Base-by-base conservation (phyloP, 2,329 filamentous ascomycete species). In the Zasmidium citrigriseum region DNA sequence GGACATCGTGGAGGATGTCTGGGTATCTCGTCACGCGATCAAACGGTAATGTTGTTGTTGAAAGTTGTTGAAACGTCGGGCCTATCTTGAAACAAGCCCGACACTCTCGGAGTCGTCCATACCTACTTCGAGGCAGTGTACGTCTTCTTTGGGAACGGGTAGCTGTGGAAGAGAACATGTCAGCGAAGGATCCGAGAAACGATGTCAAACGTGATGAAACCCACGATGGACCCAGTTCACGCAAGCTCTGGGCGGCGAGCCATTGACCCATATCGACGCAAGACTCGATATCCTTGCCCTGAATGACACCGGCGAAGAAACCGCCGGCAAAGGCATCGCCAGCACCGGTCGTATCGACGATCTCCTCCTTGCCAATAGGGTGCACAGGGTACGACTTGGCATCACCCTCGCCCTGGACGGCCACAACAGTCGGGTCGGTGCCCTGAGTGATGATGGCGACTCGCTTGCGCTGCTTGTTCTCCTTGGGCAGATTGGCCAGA, bases 291-390 rank as follows among this genome's bases (percentile, higher is more conserved):
- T 86, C 75, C 81, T 95, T 90, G 76, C 89, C 91, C 77, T 93
- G 83, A 62, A 96, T 88, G 64, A 98, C 82, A 73, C 93, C 95
- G 54, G 95, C 95, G 57, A 91, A 83, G 79, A 99, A 92, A 64
- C 95, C 95, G 73, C 92, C 95, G 59, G 95, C 93, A 72, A 99
- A 99, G 54, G 95, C 93, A 75, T 99, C 95, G 75, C 84, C 95
- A 62, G 95, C 95, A 74, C 95, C 95, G 74, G 93, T 98, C 76
- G 93, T 98, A 80, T 99, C 95, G 77, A 89, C 89, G 78, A 99
- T 98, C 79, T 90, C 81, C 52, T 85, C 83, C 75, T 84, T 81
- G 66, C 85, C 82, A 70, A 99, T 93, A 68, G 86, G 82, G 75
- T 90, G 91, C 52, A 99, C 92, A 20, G 88, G 83, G 81, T 87